Evolutionary conservation across 208 protist species (phyloP).

Genomic region (Trypanosoma melophagium): DNA sequence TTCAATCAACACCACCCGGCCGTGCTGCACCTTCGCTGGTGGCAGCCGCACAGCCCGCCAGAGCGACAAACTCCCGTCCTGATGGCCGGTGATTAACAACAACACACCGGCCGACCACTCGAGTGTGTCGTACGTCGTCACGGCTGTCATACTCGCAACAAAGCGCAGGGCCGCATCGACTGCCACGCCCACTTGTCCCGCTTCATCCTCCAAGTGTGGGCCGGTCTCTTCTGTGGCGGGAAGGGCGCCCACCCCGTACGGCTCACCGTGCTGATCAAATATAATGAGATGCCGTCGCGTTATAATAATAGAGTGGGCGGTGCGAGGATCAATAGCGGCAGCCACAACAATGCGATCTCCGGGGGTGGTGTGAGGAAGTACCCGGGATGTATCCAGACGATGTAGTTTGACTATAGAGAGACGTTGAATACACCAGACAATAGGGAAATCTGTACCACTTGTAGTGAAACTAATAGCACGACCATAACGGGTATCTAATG

Average conservation of each 20-base stretch:
- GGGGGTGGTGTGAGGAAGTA: slow-evolving; percentile 24
- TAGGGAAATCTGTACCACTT: slow-evolving; percentile 48
- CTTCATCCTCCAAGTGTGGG: slow-evolving; percentile 48
- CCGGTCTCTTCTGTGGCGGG: slow-evolving; percentile 19
- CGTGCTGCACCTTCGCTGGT: slow-evolving; percentile 58
- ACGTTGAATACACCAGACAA: slow-evolving; percentile 79
- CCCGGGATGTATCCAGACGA: slow-evolving; percentile 31
- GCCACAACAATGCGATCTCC: slow-evolving; percentile 43
- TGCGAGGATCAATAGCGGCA: slow-evolving; percentile 43
- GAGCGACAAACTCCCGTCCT: slow-evolving; percentile 71
- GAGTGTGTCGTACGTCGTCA: slow-evolving; percentile 59
- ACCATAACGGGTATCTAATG: slow-evolving; percentile 33
- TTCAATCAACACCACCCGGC: slow-evolving; percentile 61
- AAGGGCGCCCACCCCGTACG: slow-evolving; percentile 48
- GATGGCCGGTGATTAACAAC: slow-evolving; percentile 72
- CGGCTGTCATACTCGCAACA: slow-evolving; percentile 41
- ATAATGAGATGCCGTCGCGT: slow-evolving; percentile 65
- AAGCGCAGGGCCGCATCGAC: slow-evolving; percentile 18
- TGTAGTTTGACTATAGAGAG: slow-evolving; percentile 40
- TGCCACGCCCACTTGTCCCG: slow-evolving; percentile 51
- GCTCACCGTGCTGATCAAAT: slow-evolving; percentile 76
- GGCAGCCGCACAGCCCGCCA: slow-evolving; percentile 78
- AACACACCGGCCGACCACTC: slow-evolving; percentile 82
- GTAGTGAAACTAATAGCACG: slow-evolving; percentile 68
- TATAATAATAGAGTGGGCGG: slow-evolving; percentile 45